phyloP scores from a whole-genome alignment of 371 early-diverging fungal species.

The Funneliformis caledonium region DNA sequence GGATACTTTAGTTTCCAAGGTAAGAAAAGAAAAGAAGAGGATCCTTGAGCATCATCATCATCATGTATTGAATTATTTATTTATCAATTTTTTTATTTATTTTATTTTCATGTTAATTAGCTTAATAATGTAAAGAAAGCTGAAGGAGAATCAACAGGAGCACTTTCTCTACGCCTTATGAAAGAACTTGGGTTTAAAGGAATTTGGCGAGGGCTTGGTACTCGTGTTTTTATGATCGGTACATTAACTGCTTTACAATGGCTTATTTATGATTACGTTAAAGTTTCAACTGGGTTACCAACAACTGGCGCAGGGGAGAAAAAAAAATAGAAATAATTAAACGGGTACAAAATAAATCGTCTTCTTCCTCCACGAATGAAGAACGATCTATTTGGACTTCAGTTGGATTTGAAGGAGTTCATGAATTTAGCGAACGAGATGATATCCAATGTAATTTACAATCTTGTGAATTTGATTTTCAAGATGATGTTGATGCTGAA shows the following conservation, averaged over 20 bases:
- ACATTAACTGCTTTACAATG: slow-evolving; percentile 74
- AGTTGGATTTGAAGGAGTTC: neutral
- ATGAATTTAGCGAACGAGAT: too few species aligned
- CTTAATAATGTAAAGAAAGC: slow-evolving; percentile 62
- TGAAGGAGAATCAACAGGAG: slow-evolving; percentile 56
- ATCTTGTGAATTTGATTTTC: neutral
- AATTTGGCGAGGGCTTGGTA: slow-evolving; percentile 68
- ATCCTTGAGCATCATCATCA: neutral
- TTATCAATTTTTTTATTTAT: neutral
- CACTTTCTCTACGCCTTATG: slow-evolving; percentile 59
- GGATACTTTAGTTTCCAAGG: slow-evolving; percentile 91
- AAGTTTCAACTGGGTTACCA: slow-evolving; percentile 42
- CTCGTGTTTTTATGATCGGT: slow-evolving; percentile 80
- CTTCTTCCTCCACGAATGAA: neutral
- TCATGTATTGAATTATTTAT: neutral
- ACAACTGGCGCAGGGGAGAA: neutral
- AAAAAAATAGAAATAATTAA: neutral
- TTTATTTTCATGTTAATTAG: neutral
- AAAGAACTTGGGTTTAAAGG: slow-evolving; percentile 66
- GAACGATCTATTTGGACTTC: neutral
- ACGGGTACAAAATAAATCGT: too few species aligned
- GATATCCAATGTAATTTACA: neutral
- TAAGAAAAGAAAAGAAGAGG: slow-evolving; percentile 42
- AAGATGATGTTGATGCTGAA: neutral
- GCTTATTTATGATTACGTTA: slow-evolving; percentile 66